These are phyloP conservation scores for Phytopythium sindhum DNA, from an alignment of 352 stramenopile species.

Conservation along the genomic window DNA sequence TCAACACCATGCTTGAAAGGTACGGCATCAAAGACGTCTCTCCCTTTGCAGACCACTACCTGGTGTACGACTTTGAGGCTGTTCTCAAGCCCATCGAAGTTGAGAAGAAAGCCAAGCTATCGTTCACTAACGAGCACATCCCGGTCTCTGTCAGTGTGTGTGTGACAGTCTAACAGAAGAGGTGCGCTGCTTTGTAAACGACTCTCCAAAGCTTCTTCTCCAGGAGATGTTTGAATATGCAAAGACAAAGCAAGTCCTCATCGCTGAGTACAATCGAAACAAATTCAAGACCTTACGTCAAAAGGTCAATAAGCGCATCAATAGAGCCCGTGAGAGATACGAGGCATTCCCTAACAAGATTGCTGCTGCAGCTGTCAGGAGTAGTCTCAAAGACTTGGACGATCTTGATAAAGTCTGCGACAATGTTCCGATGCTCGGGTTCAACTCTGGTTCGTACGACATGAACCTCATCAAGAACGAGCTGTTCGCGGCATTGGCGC, in stretches of 20 bases:
- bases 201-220: not conserved
- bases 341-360: too few species aligned
- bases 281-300: not conserved
- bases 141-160: slow-evolving; percentile 4
- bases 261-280: not conserved
- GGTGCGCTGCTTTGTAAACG: slow-evolving; percentile 5
- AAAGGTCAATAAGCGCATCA: too few species aligned
- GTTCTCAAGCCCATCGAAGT: too few species aligned
- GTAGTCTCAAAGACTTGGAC: not conserved
- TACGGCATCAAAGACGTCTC: too few species aligned
- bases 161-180: slow-evolving; percentile 3
- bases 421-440: slow-evolving; percentile 10
- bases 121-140: too few species aligned
- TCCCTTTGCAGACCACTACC: too few species aligned
- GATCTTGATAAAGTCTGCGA: not conserved
- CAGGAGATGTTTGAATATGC: slow-evolving; percentile 4
- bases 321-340: too few species aligned
- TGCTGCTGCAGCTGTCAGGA: not conserved
- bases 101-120: too few species aligned
- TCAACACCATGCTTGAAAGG: too few species aligned
- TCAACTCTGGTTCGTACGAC: slow-evolving; percentile 23
- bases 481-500: slow-evolving; percentile 14
- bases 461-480: slow-evolving; percentile 31
- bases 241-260: not conserved
- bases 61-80: too few species aligned